phyloP scores from a whole-genome alignment of 495 filamentous ascomycete species.

The Talaromyces adpressus region DNA sequence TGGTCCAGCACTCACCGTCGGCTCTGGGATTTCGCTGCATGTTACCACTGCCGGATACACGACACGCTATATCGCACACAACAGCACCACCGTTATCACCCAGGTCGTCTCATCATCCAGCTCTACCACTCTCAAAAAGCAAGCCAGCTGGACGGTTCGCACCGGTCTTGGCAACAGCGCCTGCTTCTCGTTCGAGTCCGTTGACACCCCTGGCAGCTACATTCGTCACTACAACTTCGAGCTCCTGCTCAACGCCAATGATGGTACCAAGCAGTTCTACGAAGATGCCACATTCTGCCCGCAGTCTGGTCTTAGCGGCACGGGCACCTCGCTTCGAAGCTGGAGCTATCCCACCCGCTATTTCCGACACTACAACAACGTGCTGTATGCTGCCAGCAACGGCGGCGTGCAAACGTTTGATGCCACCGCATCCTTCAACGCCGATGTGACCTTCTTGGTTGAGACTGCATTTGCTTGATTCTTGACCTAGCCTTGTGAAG shows the following conservation, averaged over 20 bases:
- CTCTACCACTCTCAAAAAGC: slow-evolving; percentile 34
- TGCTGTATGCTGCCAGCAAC: slow-evolving; percentile 42
- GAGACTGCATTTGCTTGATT: slow-evolving; percentile 34
- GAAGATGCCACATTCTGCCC: slow-evolving; percentile 53
- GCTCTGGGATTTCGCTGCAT: slow-evolving; percentile 41
- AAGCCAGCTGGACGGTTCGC: slow-evolving; percentile 48
- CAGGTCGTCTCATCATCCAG: slow-evolving; percentile 47
- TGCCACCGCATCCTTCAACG: slow-evolving; percentile 33
- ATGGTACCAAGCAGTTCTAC: slow-evolving; percentile 42
- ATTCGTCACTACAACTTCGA: slow-evolving; percentile 44
- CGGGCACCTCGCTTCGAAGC: slow-evolving; percentile 40
- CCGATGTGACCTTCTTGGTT: slow-evolving; percentile 44
- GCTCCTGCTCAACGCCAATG: slow-evolving; percentile 38
- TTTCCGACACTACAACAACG: slow-evolving; percentile 43
- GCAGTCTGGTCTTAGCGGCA: slow-evolving; percentile 35
- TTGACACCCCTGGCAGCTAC: slow-evolving; percentile 47
- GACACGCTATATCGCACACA: slow-evolving; percentile 44
- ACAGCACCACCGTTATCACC: slow-evolving; percentile 36
- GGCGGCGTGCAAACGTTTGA: slow-evolving; percentile 47
- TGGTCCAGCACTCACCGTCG: slow-evolving; percentile 39
- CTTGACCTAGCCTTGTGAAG: background rate
- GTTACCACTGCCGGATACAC: slow-evolving; percentile 44
- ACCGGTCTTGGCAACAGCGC: slow-evolving; percentile 44
- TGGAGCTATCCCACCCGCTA: slow-evolving; percentile 52
- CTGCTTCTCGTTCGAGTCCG: slow-evolving; percentile 51